Evolutionary conservation across 495 filamentous ascomycete species (phyloP).

Genomic region (Tetracladium marchalianum): DNA sequence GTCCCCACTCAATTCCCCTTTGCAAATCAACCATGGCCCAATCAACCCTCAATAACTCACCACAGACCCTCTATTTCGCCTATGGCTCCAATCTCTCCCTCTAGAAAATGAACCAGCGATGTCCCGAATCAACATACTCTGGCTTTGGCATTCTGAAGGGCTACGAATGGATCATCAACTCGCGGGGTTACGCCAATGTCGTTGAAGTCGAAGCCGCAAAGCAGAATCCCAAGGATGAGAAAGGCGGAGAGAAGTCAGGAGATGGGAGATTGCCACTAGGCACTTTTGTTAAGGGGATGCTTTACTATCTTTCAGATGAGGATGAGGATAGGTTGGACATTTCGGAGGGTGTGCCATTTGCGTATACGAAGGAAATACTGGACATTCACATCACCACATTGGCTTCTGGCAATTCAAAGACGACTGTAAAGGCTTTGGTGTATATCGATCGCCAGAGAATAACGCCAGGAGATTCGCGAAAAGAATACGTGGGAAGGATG

Average conservation of each 20-base stretch:
- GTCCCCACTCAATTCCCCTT: too few relatives aligned
- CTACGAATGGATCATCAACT: constrained; percentile 59
- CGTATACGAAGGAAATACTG: constrained; percentile 36
- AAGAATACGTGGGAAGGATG: constrained; percentile 16
- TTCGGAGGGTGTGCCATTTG: constrained; percentile 47
- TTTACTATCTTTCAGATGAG: constrained; percentile 31
- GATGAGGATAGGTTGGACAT: constrained; percentile 41
- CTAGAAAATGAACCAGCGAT: constrained; percentile 55
- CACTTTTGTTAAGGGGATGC: constrained; percentile 31
- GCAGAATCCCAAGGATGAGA: not conserved
- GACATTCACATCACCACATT: constrained; percentile 9
- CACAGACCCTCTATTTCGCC: constrained; percentile 49
- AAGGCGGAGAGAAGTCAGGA: not conserved
- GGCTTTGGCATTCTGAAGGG: constrained; percentile 37
- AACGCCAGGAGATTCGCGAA: constrained; percentile 1
- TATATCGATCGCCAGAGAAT: constrained; percentile 6
- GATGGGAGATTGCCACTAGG: too few relatives aligned
- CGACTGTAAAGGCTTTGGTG: constrained; percentile 6
- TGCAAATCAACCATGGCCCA: too few relatives aligned
- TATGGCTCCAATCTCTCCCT: constrained; percentile 66
- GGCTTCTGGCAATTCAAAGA: not conserved
- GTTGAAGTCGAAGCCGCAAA: constrained; percentile 19
- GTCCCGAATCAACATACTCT: constrained; percentile 37
- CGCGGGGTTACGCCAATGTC: constrained; percentile 61
- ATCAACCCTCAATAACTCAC: not conserved